A percentile compares a stretch with the other conserved stretches of the same genome.
These are phyloP conservation scores for Lantana camara DNA, from an alignment of 257 asterid species.

Conservation along the genomic window DNA sequence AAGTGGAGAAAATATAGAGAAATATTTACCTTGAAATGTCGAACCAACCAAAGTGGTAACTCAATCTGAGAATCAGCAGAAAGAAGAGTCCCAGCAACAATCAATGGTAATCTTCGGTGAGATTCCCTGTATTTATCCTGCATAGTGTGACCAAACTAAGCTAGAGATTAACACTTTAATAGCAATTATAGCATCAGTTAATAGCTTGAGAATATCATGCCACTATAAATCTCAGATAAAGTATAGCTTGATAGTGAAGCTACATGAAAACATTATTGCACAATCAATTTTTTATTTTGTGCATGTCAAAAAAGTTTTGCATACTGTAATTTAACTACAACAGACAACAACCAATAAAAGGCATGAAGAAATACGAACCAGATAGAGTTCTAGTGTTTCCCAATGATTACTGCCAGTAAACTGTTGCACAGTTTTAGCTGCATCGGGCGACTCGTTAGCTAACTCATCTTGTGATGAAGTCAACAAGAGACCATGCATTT, in stretches of 20 bases:
- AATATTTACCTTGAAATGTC: constrained; percentile 70
- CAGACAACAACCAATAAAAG: neutral
- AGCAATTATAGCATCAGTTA: constrained; percentile 19
- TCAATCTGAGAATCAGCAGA: constrained; percentile 92
- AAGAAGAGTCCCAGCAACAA: constrained; percentile 92
- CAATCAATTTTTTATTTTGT: neutral
- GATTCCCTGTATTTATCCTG: constrained; percentile 78
- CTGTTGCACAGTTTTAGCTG: constrained; percentile 49
- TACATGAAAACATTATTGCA: neutral
- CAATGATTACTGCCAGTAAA: constrained; percentile 65
- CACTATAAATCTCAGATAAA: constrained; percentile 5
- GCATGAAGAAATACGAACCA: constrained; percentile 54
- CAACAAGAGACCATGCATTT: constrained; percentile 65
- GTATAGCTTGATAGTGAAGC: too few species aligned
- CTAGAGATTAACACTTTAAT: constrained; percentile 9
- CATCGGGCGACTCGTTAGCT: constrained; percentile 48
- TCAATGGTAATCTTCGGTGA: constrained; percentile 81
- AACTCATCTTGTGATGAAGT: constrained; percentile 69
- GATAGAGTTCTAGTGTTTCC: constrained; percentile 92
- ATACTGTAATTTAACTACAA: constrained; percentile 1
- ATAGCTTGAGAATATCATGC: constrained; percentile 20
- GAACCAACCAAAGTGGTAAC: constrained; percentile 93
- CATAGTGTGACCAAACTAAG: constrained; percentile 31
- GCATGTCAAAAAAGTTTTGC: neutral
- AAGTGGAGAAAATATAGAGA: constrained; percentile 16